These are phyloP conservation scores for Delitschia confertaspora DNA, from an alignment of 495 filamentous ascomycete species.

Conservation along the genomic window DNA sequence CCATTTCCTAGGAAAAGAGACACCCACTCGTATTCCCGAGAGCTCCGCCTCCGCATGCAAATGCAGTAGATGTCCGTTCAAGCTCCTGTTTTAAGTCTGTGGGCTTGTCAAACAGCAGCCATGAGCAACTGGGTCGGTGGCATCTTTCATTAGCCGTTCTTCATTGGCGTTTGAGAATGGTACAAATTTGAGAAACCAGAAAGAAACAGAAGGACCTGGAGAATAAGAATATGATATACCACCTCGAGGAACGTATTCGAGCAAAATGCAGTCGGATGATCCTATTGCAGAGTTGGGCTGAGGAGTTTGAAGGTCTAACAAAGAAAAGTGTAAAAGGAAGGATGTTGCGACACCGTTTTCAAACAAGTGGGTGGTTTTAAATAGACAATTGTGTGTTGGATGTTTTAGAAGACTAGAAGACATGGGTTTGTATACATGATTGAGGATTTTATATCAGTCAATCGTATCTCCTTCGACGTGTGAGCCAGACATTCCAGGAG, in stretches of 20 bases:
- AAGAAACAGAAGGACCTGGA: too few relatives aligned
- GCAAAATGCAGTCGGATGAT: neutral
- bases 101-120: neutral
- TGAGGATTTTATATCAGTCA: neutral
- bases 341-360: neutral
- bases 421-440: neutral
- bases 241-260: neutral
- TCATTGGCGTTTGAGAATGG: too few relatives aligned
- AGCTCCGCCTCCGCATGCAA: too few relatives aligned
- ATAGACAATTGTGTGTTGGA: neutral
- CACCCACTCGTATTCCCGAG: too few relatives aligned
- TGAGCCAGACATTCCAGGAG: neutral
- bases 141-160: neutral
- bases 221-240: too few relatives aligned
- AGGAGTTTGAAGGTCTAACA: neutral
- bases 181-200: too few relatives aligned
- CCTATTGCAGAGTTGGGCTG: neutral
- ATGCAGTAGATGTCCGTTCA: neutral
- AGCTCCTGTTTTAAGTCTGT: neutral
- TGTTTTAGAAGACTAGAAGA: neutral
- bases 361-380: neutral
- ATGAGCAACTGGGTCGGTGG: neutral
- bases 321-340: neutral
- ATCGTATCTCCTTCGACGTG: neutral
- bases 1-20: too few relatives aligned